Evolutionary conservation across 2,329 filamentous ascomycete species (phyloP), one percentile per base, ranked within the genome.

Genomic region (Chaetomiaceae sp.): DNA sequence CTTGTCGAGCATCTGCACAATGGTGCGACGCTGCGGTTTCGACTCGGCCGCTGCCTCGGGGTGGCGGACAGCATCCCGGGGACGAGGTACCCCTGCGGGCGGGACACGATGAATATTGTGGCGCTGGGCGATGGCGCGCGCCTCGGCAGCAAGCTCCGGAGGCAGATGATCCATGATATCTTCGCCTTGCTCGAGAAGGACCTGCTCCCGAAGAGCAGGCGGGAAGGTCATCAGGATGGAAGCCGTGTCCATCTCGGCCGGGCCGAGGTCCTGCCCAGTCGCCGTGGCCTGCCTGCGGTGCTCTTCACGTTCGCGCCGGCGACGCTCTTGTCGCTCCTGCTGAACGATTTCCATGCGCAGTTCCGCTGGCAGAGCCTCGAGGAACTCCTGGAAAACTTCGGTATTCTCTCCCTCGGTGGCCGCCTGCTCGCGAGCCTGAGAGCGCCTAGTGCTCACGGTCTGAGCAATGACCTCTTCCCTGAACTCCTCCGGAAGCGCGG

Each of bases 1-100:
- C 72, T 96, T 96, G 70, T 99, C 94, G 27, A 99, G 82, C 87
- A 99, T 96, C 68, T 99, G 94, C 22, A 96, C 88, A 54, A 95
- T 88, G 20, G 89, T 85, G 57, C 88, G 87, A 53, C 89, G 84
- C 64, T 88, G 86, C 34, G 78, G 72, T 72, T 91, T 92, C 67
- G 78, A 80, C 60, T 82, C 71, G 60, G 54, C 59, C 11, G 64
- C 64, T 23, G 64, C 62, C 47, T 65, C 66, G 15, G 65, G 39
- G 63, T 54, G 59, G 39, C 57, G 59, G n/a, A 47, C 36, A 47
- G 34, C 39, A 11, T 59, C 57, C 15, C 56, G 53, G 12, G 56
- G 23, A 22, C 59, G 61, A 14, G 49, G 27, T 12, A 31, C 29
- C 8, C 47, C 57, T 2, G 47, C 38, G 12, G 65, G 50, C 66